These are phyloP conservation scores for Ailanthus altissimus DNA, from an alignment of 345 rosid species.

Conservation along the genomic window DNA sequence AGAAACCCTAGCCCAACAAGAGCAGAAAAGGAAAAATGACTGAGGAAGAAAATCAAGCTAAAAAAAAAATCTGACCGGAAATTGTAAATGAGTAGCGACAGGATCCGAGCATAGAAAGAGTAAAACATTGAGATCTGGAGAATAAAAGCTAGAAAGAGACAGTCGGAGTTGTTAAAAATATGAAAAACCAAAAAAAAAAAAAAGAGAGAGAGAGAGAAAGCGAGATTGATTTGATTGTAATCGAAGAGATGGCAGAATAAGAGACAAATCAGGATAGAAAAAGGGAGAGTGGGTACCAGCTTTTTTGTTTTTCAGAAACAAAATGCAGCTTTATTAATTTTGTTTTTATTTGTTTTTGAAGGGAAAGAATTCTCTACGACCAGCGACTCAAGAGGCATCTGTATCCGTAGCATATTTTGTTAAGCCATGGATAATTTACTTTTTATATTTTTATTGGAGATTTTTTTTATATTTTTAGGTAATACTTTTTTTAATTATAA, in stretches of 20 bases:
- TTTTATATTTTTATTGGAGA: no score
- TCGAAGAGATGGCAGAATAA: conserved; percentile 35
- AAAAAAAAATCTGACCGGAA: conserved; percentile 31
- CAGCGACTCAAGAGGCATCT: no score
- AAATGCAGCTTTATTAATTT: not conserved
- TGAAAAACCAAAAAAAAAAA: not conserved
- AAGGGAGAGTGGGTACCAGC: conserved; percentile 36
- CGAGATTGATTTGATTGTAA: not conserved
- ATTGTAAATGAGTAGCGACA: conserved; percentile 32
- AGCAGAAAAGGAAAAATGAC: not conserved
- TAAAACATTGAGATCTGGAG: conserved; percentile 35
- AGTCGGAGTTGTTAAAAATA: conserved; percentile 5
- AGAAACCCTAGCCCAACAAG: conserved; percentile 2
- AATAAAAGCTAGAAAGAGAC: conserved; percentile 11
- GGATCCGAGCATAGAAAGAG: conserved; percentile 46
- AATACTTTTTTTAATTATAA: no score
- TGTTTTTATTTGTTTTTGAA: no score
- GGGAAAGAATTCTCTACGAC: no score
- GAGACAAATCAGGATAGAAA: conserved; percentile 43
- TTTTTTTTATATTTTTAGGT: no score
- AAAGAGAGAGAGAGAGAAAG: not conserved
- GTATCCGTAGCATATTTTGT: no score
- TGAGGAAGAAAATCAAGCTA: not conserved
- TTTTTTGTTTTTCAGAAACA: no score
- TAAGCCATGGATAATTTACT: no score